phyloP scores from a whole-genome alignment of 192 early-diverging fungal species.

The Helicostylum pulchrum region DNA sequence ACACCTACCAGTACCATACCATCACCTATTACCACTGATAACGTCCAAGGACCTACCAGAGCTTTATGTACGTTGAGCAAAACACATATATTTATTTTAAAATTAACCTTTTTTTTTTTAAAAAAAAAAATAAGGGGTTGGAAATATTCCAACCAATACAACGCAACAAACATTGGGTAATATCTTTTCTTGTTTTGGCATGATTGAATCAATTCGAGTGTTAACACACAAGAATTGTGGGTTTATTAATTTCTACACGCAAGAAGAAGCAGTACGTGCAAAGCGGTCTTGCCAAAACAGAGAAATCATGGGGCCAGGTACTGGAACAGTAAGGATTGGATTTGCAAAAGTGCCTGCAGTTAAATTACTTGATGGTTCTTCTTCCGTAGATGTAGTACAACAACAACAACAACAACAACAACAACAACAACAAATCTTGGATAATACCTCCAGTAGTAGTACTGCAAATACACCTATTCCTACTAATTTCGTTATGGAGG shows the following conservation, averaged over 20 bases:
- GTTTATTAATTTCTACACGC: slow-evolving; percentile 90
- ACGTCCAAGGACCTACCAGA: slow-evolving; percentile 57
- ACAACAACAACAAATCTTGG: no score
- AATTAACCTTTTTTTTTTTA: background rate
- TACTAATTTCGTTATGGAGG: no score
- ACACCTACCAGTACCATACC: background rate
- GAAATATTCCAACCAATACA: slow-evolving; percentile 84
- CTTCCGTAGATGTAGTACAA: background rate
- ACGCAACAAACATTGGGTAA: slow-evolving; percentile 68
- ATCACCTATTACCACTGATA: background rate
- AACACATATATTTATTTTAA: background rate
- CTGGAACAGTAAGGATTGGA: slow-evolving; percentile 83
- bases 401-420: slow-evolving; percentile 1
- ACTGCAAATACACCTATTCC: background rate
- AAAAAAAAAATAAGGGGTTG: slow-evolving; percentile 66
- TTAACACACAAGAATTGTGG: slow-evolving; percentile 96
- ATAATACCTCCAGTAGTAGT: no score
- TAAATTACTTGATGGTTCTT: background rate
- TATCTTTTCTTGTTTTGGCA: slow-evolving; percentile 78
- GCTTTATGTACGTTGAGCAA: slow-evolving; percentile 68
- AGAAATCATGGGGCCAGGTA: slow-evolving; percentile 71
- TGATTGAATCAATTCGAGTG: slow-evolving; percentile 92
- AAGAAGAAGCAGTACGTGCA: slow-evolving; percentile 90
- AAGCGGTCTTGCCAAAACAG: slow-evolving; percentile 84
- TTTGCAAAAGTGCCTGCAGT: slow-evolving; percentile 82